Conservation (phyloP, 2,329 filamentous ascomycete species). For the Venturia asperata region DNA sequence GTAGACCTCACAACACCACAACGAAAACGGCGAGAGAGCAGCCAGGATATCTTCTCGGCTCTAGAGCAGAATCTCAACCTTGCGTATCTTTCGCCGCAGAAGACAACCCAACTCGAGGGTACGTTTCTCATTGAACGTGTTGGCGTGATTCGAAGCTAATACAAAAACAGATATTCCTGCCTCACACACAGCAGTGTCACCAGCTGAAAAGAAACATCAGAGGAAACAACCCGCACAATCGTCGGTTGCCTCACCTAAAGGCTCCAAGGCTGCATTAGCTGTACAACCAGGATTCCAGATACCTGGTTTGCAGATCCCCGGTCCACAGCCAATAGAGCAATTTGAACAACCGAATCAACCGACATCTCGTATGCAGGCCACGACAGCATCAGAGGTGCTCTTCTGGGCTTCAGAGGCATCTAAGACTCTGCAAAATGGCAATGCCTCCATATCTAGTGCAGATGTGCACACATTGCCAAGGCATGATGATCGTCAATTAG, state of each 20-base stretch:
- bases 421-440: not conserved
- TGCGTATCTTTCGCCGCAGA: not conserved
- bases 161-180: not conserved
- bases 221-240: not conserved
- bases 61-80: not conserved
- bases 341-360: not conserved
- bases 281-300: constrained; percentile 1
- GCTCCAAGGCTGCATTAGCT: not conserved
- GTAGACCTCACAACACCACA: constrained; percentile 8
- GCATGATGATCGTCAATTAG: not conserved
- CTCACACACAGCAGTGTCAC: not conserved
- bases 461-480: not conserved
- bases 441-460: not conserved
- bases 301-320: not conserved
- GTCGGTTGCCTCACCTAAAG: not conserved
- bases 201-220: not conserved
- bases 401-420: not conserved
- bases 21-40: not conserved
- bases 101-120: not conserved
- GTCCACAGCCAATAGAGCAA: not conserved
- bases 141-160: not conserved
- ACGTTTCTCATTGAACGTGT: not conserved
- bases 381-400: not conserved
- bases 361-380: not conserved
- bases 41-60: not conserved